Base-by-base conservation (phyloP, 345 rosid species). In the Lumnitzera racemosa region DNA sequence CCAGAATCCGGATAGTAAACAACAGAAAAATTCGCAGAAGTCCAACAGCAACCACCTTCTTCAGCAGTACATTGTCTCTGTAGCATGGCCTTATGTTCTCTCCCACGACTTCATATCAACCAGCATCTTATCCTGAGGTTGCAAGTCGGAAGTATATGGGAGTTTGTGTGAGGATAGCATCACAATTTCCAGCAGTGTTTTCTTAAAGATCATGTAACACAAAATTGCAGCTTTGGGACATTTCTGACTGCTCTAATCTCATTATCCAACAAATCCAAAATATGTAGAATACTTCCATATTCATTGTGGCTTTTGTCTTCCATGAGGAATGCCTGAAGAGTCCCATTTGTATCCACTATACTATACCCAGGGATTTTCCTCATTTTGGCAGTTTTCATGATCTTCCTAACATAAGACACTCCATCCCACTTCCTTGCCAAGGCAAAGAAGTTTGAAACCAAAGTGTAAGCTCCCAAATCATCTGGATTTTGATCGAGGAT, bases 361-460 rank as follows among this genome's bases (percentile, higher is more conserved):
- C 94, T 83, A 55, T 46, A 71, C 20, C 95, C 95, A 6, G 96
- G 88, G 24, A 76, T 76, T 68, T 88, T 91, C 82, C 78, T 81
- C 74, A 57, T 67, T 13, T 67, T 72, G 12, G 71, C 67, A 25
- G 49, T 73, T 72, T 79, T 91, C 88, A 86, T 90, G 15, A 60
- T 55, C 76, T 77, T 84, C 72, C 86, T 77, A 63, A 86, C 79
- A 41, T 59, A 56, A 16, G 89, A 80, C 14, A 74, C 88, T 65
- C 83, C 77, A 27, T 78, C 71, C 96, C 90, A 80, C 73, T 72
- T 81, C 65, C 70, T 67, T 2, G 59, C 72, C 72, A 71, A 65
- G 46, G 96, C 86, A 71, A 74, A 83, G 71, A 88, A 81, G 79
- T 86, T 88, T 0, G 88, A 84, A 62, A 88, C 85, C 69, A 88